Base-by-base conservation (phyloP, 1,284 basidiomycete species). In the Sporisorium reilianum region DNA sequence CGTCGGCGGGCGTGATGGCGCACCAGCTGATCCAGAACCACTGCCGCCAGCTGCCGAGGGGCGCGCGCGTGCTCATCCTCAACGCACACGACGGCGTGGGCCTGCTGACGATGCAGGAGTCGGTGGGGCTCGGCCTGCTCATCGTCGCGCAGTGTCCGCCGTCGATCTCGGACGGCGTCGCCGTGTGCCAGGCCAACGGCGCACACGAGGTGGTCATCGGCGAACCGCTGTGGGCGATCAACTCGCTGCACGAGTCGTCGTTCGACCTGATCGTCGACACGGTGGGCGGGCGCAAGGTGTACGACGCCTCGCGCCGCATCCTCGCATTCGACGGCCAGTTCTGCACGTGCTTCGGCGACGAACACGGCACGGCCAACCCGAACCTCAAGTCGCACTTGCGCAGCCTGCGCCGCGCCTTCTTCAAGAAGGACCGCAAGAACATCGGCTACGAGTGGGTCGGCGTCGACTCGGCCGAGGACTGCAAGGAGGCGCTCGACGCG, bases 11-110 rank as follows among this genome's bases (percentile, higher is more conserved):
- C 6, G 80, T 86, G 14, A 71, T 84, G 64, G 84, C 86, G 2
- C 80, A 85, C 64, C 84, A 86, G 64, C 73, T 86, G 46, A 80
- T 86, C 66, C 79, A 83, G 48, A 81, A 84, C 23, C 80, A 86
- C 61, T 85, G 85, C 56, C 52, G 64, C 10, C 64, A 78, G 23
- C 78, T 87, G 3, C 82, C 80, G 14, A 78, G 81, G 11, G 86
- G 86, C 2, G 57, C 77, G 2, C 72, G 85, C 42, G 78, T 86
- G 20, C 79, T 87, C 48, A 84, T 87, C 45, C 75, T 87, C 46
- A 85, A 86, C 55, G 86, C 85, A 9, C 86, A 87, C 75, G 80
- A 85, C 55, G 85, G 85, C 10, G 78, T 86, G 26, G 86, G 86
- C 6, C 65, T 83, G 51, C 68, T 86, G 45, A 84, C 85, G 40